Evolutionary conservation across 345 rosid genomes (phyloP), one percentile per base, ranked within the genome.

Genomic region (Draba incana): DNA sequence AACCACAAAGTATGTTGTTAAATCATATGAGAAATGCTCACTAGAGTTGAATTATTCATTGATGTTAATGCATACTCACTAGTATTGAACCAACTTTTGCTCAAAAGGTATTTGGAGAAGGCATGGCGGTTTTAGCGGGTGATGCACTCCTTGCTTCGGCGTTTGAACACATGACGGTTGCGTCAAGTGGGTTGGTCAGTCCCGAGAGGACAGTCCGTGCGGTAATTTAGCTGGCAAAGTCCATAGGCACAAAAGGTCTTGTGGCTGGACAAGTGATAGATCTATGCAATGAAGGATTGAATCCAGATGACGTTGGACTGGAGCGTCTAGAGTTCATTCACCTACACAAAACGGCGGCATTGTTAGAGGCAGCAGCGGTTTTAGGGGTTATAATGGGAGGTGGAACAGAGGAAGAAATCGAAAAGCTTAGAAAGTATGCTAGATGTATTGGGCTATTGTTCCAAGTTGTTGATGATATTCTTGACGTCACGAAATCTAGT

Each of bases 231-330:
- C 78, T 92, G 49, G 92, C 96, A 2, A 84, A 64, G 31, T 70
- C 81, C 0, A 82, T 88, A 15, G 97, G 98, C 0, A 66, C 82
- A 0, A 84, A 82, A 57, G 96, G 97, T 13, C 66, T 93, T 1
- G 97, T 90, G 5, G 98, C 89, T 0, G 98, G 98, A 27, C 96
- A 93, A 68, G 87, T 88, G 30, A 78, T 86, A 38, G 97, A 90
- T 66, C 76, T 93, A 64, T 24, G 10, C 23, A 88, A 90, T 5
- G 90, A 90, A 62, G 83, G 89, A 4, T 1, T 79, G 13, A 31
- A 52, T 12, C 27, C 78, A 12, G 42, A 65, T 1, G 78, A 74
- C 14, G 82, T 80, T 23, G 88, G 84, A 2, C 45, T 93, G 47
- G 80, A 90, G 55, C 85, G 65, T 0, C 20, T 20, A 20, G 20